phyloP scores from a whole-genome alignment of 164 flowering plant genomes.

The Chloranthus sessilifolius region DNA sequence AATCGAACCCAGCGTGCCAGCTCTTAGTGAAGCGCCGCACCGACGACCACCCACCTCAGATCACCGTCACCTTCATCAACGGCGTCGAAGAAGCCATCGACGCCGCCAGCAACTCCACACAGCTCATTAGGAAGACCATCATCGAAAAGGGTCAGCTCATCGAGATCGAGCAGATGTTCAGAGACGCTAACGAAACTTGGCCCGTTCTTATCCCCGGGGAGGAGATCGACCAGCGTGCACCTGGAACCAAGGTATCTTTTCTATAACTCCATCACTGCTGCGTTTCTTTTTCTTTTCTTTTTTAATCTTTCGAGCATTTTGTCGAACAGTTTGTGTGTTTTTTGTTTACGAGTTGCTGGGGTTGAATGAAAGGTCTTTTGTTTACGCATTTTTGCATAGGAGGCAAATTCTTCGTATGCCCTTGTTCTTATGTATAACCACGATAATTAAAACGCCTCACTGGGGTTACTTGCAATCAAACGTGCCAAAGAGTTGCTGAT shows the following conservation, averaged over 20 bases:
- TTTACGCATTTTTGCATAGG: too few species aligned
- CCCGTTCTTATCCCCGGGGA: slow-evolving; percentile 81
- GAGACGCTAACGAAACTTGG: slow-evolving; percentile 86
- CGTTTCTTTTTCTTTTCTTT: too few species aligned
- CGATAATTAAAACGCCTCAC: too few species aligned
- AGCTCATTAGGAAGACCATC: slow-evolving; percentile 56
- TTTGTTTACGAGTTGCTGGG: too few species aligned
- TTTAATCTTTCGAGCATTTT: too few species aligned
- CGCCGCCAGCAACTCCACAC: slow-evolving; percentile 72
- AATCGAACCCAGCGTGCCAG: slow-evolving; percentile 84
- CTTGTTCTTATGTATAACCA: too few species aligned
- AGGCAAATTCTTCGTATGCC: too few species aligned
- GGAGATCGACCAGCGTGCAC: slow-evolving; percentile 48
- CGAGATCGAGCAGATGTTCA: slow-evolving; percentile 92
- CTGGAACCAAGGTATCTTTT: slow-evolving; percentile 92
- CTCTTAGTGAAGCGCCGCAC: slow-evolving; percentile 78
- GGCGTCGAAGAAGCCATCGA: slow-evolving; percentile 78
- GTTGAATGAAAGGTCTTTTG: too few species aligned
- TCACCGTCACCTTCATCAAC: slow-evolving; percentile 80
- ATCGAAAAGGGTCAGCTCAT: slow-evolving; percentile 73
- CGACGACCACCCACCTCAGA: slow-evolving; percentile 83
- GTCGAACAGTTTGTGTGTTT: too few species aligned
- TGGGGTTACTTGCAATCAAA: too few species aligned
- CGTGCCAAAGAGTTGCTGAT: too few species aligned
- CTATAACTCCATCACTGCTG: too few species aligned